Base-by-base conservation (phyloP, 805 yeast genomes). In the Vanderwaltozyma tropicalis region DNA sequence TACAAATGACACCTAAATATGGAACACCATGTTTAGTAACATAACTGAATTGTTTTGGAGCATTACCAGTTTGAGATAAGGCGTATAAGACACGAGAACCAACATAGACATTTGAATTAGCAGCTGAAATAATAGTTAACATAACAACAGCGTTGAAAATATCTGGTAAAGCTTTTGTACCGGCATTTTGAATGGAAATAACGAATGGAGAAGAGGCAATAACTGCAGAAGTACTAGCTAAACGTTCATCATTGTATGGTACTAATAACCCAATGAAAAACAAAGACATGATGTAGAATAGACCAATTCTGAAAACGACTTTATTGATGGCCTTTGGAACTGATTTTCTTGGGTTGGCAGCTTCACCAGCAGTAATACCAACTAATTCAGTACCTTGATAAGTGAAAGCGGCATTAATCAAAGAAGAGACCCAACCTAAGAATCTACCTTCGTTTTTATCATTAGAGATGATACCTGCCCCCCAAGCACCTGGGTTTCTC, bases 91-190 rank as follows among this genome's bases (percentile, higher is more conserved):
- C 69, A 61, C 92, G 68, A 5, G 88, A 79, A 30, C 85, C 80
- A 48, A 78, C 75, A 59, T 80, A 80, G 22, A 81, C 72, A 53
- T 78, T 79, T 13, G 87, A 79, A 62, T 81, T 81, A 48, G 80
- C 89, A 26, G 89, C 88, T 16, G 88, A 80, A 36, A 79, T 65
- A 40, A 80, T 72, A 10, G 88, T 77, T 28, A 71, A 49, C 45
- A 80, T 57, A 41, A 81, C 77, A 32, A 80, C 76, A 13, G 81
- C 88, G 55, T 81, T 81, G 61, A 81, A 77, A 40, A 81, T 76
- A 50, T 74, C 69, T 34, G 87, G 85, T 42, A 81, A 63, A 2
- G 77, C 72, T 42, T 64, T 67, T 17, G 87, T 80, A 28, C 85
- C 85, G 2, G 80, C 73, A 55, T 75, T 77, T 42, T 65, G 52